phyloP scores from a whole-genome alignment of 306 rosid genomes.

The Vigna hirtella region DNA sequence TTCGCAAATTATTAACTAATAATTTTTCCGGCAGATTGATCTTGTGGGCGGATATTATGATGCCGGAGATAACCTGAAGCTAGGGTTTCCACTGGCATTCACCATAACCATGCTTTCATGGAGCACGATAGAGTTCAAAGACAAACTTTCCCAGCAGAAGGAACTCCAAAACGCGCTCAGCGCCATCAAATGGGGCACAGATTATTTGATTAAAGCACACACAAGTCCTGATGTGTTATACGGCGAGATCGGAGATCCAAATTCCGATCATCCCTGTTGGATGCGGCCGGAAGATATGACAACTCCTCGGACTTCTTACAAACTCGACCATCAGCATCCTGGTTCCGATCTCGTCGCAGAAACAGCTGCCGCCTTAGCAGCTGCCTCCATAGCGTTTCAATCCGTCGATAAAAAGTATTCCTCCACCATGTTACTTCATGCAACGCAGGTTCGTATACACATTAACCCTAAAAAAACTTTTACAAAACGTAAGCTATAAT shows the following conservation, averaged over 20 bases:
- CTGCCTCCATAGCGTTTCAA: slow-evolving; percentile 62
- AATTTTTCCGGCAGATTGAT: slow-evolving; percentile 38
- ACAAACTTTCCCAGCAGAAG: slow-evolving; percentile 17
- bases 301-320: slow-evolving; percentile 46
- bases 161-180: slow-evolving; percentile 54
- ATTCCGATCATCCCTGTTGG: slow-evolving; percentile 71
- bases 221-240: slow-evolving; percentile 48
- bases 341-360: slow-evolving; percentile 80
- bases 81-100: slow-evolving; percentile 74
- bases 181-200: slow-evolving; percentile 75
- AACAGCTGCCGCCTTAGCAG: slow-evolving; percentile 68
- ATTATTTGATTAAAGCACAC: slow-evolving; percentile 68
- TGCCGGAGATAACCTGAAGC: slow-evolving; percentile 73
- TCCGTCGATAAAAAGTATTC: slow-evolving; percentile 35
- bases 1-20: too few relatives aligned
- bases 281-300: slow-evolving; percentile 79
- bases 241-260: slow-evolving; percentile 62
- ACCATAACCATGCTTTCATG: slow-evolving; percentile 74
- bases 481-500: too few relatives aligned
- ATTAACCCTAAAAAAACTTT: too few relatives aligned
- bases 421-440: slow-evolving; percentile 47
- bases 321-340: slow-evolving; percentile 49
- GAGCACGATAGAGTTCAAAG: slow-evolving; percentile 62
- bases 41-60: slow-evolving; percentile 81
- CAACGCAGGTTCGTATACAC: slow-evolving; percentile 44